A percentile compares a stretch with the other conserved stretches of the same genome.
These are phyloP conservation scores for Middelhovenomyces tepae DNA, from an alignment of 805 yeast species.

Conservation along the genomic window DNA sequence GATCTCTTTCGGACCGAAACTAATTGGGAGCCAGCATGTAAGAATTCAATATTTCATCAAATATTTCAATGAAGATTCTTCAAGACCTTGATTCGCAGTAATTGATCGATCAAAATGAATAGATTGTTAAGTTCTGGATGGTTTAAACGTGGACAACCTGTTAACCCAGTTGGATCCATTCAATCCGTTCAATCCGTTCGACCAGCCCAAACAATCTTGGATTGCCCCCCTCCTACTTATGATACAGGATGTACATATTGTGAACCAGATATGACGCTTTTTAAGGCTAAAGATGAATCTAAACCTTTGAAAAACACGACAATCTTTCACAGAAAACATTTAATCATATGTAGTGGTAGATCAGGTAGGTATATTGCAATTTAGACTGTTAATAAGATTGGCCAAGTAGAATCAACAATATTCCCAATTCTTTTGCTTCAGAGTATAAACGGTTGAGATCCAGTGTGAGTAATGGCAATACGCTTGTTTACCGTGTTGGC, in stretches of 20 bases:
- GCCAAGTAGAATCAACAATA: conserved; percentile 40
- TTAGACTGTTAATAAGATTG: conserved; percentile 22
- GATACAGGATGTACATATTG: conserved; percentile 63
- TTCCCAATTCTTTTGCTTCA: conserved; percentile 36
- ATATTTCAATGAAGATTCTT: too few relatives aligned
- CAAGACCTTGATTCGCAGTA: too few relatives aligned
- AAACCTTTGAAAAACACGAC: conserved; percentile 37
- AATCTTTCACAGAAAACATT: conserved; percentile 46
- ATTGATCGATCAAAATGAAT: too few relatives aligned
- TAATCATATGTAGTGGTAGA: conserved; percentile 43
- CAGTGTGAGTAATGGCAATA: conserved; percentile 18
- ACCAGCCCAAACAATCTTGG: conserved; percentile 13
- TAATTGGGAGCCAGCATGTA: too few relatives aligned
- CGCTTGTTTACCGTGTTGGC: not conserved
- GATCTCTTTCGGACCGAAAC: too few relatives aligned
- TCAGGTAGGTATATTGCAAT: conserved; percentile 20
- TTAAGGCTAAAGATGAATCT: conserved; percentile 30
- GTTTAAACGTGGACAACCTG: too few relatives aligned
- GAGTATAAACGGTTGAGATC: conserved; percentile 26
- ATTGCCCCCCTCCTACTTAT: conserved; percentile 42
- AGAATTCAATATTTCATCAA: too few relatives aligned
- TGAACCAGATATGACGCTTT: conserved; percentile 30
- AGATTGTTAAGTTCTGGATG: too few relatives aligned
- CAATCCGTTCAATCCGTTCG: too few relatives aligned
- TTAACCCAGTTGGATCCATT: too few relatives aligned